Conservation (phyloP, 2,329 filamentous ascomycete species). For the Fusarium sp. region DNA sequence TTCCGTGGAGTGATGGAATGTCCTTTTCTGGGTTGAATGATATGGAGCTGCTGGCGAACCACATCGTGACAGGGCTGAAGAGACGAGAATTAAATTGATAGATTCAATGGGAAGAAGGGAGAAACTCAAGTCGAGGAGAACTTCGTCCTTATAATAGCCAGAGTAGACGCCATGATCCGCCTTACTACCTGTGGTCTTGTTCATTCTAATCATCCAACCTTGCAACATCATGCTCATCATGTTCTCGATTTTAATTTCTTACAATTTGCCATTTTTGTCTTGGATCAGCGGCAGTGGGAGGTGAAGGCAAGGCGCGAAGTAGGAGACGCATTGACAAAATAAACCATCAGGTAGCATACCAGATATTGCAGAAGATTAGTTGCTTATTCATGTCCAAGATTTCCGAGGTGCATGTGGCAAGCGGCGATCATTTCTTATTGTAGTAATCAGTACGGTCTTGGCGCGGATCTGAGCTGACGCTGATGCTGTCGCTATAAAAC, state of each 20-base stretch:
- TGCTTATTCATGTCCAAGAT: not conserved
- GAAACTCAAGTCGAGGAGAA: not conserved
- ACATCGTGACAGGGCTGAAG: not conserved
- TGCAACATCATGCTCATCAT: not conserved
- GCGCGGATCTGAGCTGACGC: not conserved
- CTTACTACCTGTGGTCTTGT: not conserved
- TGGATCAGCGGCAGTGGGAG: not conserved
- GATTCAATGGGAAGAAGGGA: too few species aligned
- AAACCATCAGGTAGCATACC: not conserved
- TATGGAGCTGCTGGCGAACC: not conserved
- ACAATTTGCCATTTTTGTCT: not conserved
- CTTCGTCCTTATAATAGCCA: not conserved
- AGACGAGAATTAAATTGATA: not conserved
- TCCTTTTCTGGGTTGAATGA: slow-evolving; percentile 45
- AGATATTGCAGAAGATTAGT: not conserved
- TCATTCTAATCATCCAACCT: not conserved
- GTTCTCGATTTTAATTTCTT: not conserved
- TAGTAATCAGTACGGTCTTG: not conserved
- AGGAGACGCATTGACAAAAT: not conserved
- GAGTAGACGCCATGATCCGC: not conserved
- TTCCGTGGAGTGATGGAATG: slow-evolving; percentile 76
- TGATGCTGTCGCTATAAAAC: not conserved
- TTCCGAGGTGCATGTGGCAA: not conserved
- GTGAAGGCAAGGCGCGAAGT: not conserved
- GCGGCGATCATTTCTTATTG: not conserved